Evolutionary conservation across 2,329 filamentous ascomycete genomes (phyloP), one percentile per base, ranked within the genome.

Genomic region (Aaosphaeria pasadenensis): DNA sequence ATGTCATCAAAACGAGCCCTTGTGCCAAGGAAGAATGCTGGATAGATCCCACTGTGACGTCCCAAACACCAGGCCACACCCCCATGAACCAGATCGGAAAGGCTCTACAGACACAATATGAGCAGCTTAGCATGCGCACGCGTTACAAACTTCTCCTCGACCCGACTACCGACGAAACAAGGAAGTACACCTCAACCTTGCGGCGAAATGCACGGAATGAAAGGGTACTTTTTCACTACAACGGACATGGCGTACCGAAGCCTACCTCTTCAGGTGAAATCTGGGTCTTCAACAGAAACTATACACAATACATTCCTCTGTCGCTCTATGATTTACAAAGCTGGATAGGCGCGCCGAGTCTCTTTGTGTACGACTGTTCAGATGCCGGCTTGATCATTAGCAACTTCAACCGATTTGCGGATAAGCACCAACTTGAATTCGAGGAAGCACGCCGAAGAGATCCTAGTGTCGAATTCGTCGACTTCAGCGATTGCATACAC

Each of bases 231-330:
- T 89, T 99, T 61, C 94, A 99, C 68, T 99, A 99, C 77, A 99
- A 99, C 62, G 94, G 94, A 11, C 94, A 99, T 69, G 94, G 94
- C 42, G 94, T 99, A 7, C 94, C 94, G 1, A 90, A 96, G 63
- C 94, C 94, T 3, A 99, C 94, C 1, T 85, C 88, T 3, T 96
- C 92, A 4, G 94, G 94, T 11, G 94, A 99, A 70, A 95, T 99
- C 17, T 99, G 94, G 94, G 95, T 97, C 5, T 99, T 99, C 71
- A 99, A 99, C 72, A 92, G 94, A 60, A 97, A 90, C 58, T 99
- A 96, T 68, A 99, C 94, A 0, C 94, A 99, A 71, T 99, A 99
- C 67, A 99, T 99, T 39, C 94, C 94, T 0, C 89, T 99, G 39
- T 96, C 92, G 1, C 76, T 99, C 6, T 96, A 95, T 63, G 94